Base-by-base conservation (phyloP, 2,329 filamentous ascomycete species). In the Phoma sp. region DNA sequence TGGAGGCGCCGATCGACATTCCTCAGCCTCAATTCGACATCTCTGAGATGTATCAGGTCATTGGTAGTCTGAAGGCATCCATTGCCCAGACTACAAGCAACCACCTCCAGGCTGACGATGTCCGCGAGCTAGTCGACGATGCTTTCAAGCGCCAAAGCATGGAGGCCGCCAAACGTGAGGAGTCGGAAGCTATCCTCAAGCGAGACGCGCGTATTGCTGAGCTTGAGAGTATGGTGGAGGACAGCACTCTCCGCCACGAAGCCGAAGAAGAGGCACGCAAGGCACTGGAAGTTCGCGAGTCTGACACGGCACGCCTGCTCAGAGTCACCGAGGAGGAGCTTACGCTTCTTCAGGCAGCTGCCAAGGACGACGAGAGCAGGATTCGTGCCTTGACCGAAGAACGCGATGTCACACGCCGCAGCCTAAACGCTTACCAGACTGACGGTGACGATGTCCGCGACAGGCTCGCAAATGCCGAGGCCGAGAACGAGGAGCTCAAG, bases 401-500 rank as follows among this genome's bases (percentile, higher is more conserved):
- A 54, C 71, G 74, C 19, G 71, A 77, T 35, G 70, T 74, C 32
- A 59, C 77, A 31, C 74, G 74, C 27, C 69, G 71, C 33, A 77
- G 74, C 27, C 62, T 78, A 5, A 73, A 77, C 45, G 64, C 65
- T 1, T 74, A 74, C n/a, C 60, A 69, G 62, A 74, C 35, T 60
- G 70, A 54, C 25, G 63, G 65, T 48, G 80, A 82, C 50, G 80
- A 79, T 39, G 74, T 84, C 57, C 80, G 82, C 58, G 75, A 80
- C 43, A 82, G 79, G 10, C 72, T 84, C 24, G 76, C 78, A 33
- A 78, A 81, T 52, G 71, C 87, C 17, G 80, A 82, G 8, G 77
- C 79, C 6, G 85, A 87, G 73, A 87, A 85, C 55, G 82, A 84
- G 40, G 80, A 82, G 6, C 77, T 88, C 33, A 83, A 87, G 65